These are phyloP conservation scores for Sarcodon aspratus DNA, from an alignment of 768 basidiomycete genomes.

Conservation along the genomic window DNA sequence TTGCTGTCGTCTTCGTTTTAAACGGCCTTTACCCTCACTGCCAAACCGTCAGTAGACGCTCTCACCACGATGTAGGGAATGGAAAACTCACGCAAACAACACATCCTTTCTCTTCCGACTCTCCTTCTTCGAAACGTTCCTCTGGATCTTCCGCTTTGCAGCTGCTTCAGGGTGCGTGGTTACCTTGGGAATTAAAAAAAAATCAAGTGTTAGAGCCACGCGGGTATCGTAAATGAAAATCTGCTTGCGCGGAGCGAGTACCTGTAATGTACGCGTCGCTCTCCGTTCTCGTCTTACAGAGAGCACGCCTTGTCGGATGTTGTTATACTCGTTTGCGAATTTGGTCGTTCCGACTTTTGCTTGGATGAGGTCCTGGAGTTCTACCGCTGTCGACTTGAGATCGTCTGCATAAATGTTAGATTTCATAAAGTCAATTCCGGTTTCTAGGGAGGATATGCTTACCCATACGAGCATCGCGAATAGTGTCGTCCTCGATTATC, in stretches of 20 bases:
- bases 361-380: conserved; percentile 84
- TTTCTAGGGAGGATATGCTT: conserved; percentile 12
- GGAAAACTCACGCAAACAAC: conserved; percentile 41
- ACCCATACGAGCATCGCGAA: conserved; percentile 75
- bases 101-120: conserved; percentile 70
- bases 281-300: conserved; percentile 64
- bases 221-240: background rate
- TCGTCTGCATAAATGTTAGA: conserved; percentile 44
- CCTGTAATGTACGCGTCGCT: conserved; percentile 34
- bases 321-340: conserved; percentile 72
- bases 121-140: conserved; percentile 73
- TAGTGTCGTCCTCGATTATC: conserved; percentile 77
- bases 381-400: conserved; percentile 66
- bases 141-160: conserved; percentile 61
- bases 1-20: conserved; percentile 32
- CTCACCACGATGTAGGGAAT: conserved; percentile 1
- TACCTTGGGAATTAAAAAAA: conserved; percentile 27
- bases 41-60: background rate
- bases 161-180: conserved; percentile 67
- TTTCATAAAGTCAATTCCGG: background rate
- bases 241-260: conserved; percentile 13
- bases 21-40: conserved; percentile 38
- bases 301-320: conserved; percentile 61
- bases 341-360: conserved; percentile 77
- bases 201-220: background rate